These are phyloP conservation scores for Annulohypoxylon moriforme DNA, from an alignment of 495 filamentous ascomycete genomes.

Conservation along the genomic window DNA sequence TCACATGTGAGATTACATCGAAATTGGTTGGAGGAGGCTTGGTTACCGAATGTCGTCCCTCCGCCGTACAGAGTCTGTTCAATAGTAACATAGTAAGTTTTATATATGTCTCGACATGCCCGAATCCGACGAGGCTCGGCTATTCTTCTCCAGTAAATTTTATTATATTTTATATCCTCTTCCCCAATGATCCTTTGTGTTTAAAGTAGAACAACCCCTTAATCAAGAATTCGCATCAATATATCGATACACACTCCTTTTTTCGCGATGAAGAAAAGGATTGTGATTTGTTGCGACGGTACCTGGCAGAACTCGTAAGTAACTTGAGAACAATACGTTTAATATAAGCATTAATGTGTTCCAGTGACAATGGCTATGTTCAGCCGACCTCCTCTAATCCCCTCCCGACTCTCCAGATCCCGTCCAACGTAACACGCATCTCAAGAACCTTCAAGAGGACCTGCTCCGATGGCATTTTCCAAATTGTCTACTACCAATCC, in stretches of 20 bases:
- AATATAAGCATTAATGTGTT: slow-evolving; percentile 1
- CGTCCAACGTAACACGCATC: slow-evolving; percentile 64
- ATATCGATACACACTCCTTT: not conserved
- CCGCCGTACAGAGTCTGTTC: not conserved
- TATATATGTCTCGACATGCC: slow-evolving; percentile 4
- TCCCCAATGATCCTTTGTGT: not conserved
- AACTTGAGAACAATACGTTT: not conserved
- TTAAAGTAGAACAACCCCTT: not conserved
- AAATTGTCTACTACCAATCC: slow-evolving; percentile 63
- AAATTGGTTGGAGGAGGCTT: slow-evolving; percentile 21
- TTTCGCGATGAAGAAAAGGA: slow-evolving; percentile 46
- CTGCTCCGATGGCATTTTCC: slow-evolving; percentile 53
- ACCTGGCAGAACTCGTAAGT: slow-evolving; percentile 60
- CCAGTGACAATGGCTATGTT: slow-evolving; percentile 52
- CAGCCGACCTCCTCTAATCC: slow-evolving; percentile 47
- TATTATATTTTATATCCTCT: slow-evolving; percentile 17
- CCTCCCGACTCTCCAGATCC: slow-evolving; percentile 50
- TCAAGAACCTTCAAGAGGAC: slow-evolving; percentile 53
- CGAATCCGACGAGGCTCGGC: not conserved
- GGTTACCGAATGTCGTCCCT: slow-evolving; percentile 12
- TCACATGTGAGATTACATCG: slow-evolving; percentile 5
- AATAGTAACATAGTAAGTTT: not conserved
- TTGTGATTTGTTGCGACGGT: slow-evolving; percentile 64
- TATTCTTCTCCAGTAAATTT: not conserved
- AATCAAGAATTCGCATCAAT: not conserved